Evolutionary conservation across 2,329 filamentous ascomycete genomes (phyloP).

Genomic region (Calonectria pteridis): DNA sequence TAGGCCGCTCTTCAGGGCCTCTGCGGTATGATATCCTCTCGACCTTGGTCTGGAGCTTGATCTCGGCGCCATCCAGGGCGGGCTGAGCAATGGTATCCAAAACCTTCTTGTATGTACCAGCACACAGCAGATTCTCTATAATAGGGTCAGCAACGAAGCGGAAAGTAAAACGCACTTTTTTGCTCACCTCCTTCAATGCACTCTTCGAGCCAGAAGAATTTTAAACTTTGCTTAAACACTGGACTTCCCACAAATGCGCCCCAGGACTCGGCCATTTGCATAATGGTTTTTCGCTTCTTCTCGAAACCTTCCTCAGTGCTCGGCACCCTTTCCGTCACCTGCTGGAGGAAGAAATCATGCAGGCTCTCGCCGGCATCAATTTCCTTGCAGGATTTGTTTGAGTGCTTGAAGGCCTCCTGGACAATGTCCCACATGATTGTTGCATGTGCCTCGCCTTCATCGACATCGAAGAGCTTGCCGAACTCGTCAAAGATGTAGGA

Average conservation of each 20-base stretch:
- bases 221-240: slow-evolving; percentile 74
- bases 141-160: slow-evolving; percentile 6
- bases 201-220: slow-evolving; percentile 84
- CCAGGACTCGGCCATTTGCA: slow-evolving; percentile 74
- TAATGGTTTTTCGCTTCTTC: slow-evolving; percentile 56
- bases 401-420: slow-evolving; percentile 75
- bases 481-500: slow-evolving; percentile 69
- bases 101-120: slow-evolving; percentile 70
- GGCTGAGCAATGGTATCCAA: slow-evolving; percentile 70
- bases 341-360: slow-evolving; percentile 64
- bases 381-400: slow-evolving; percentile 66
- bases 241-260: slow-evolving; percentile 78
- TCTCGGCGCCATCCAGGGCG: slow-evolving; percentile 65
- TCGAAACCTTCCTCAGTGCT: slow-evolving; percentile 56
- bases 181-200: slow-evolving; percentile 77
- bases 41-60: slow-evolving; percentile 65
- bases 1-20: slow-evolving; percentile 50
- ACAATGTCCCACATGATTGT: slow-evolving; percentile 76
- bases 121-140: slow-evolving; percentile 71
- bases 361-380: slow-evolving; percentile 63
- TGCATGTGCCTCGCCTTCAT: slow-evolving; percentile 61
- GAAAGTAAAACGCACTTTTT: not conserved
- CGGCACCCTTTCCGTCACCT: slow-evolving; percentile 60
- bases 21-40: slow-evolving; percentile 55
- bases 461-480: slow-evolving; percentile 62